A percentile compares a stretch with the other conserved stretches of the same genome.
These are phyloP conservation scores for Phytopythium litorale DNA, from an alignment of 352 stramenopile species.

Conservation along the genomic window DNA sequence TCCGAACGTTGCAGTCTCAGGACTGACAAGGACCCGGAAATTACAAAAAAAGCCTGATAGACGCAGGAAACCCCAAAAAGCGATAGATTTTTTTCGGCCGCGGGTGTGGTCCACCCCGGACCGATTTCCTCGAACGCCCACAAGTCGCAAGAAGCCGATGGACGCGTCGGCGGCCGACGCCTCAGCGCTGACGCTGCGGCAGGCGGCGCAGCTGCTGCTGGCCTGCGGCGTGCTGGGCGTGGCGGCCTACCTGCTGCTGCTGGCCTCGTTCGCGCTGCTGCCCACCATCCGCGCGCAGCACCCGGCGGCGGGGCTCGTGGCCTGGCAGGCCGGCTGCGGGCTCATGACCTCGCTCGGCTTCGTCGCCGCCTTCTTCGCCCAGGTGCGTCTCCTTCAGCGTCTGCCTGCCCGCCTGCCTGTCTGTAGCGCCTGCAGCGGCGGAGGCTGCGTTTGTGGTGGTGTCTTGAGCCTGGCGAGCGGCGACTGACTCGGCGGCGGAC, in stretches of 20 bases:
- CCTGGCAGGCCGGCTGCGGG: slow-evolving; percentile 71
- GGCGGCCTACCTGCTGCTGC: slow-evolving; percentile 55
- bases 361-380: slow-evolving; percentile 46
- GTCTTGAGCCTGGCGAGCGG: too few relatives aligned
- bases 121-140: not conserved
- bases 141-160: not conserved
- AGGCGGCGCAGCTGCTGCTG: slow-evolving; percentile 55
- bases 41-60: not conserved
- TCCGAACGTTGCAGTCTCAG: too few relatives aligned
- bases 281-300: slow-evolving; percentile 80
- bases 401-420: too few relatives aligned
- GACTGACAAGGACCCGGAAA: not conserved
- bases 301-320: slow-evolving; percentile 66
- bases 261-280: slow-evolving; percentile 69
- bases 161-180: not conserved
- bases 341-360: slow-evolving; percentile 60
- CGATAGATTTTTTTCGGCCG: not conserved
- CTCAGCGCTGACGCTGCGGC: slow-evolving; percentile 35
- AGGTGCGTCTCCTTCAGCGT: slow-evolving; percentile 18
- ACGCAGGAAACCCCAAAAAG: not conserved
- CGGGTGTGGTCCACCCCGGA: slow-evolving; percentile 1
- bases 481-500: not conserved
- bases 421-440: too few relatives aligned
- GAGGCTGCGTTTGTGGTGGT: not conserved
- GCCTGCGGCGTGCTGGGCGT: slow-evolving; percentile 52